Conservation (phyloP, 2,329 filamentous ascomycete species). For the Fusarium oxysporum region DNA sequence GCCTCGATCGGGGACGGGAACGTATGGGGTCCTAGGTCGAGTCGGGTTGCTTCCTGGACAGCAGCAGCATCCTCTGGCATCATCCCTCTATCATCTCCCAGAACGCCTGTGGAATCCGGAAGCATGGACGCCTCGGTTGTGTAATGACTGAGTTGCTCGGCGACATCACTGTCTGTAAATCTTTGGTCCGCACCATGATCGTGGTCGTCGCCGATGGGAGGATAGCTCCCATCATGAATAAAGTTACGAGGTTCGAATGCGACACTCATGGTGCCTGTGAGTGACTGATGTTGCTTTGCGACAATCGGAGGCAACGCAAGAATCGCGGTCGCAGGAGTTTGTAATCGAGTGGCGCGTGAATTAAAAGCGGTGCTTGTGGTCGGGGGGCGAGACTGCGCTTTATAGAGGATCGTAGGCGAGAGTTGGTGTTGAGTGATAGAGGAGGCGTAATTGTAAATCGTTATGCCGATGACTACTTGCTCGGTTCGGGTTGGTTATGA, state of each 20-base stretch:
- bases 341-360: conserved; percentile 26
- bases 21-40: conserved; percentile 52
- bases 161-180: conserved; percentile 57
- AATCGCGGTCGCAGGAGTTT: conserved; percentile 21
- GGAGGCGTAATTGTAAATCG: conserved; percentile 9
- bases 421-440: neutral
- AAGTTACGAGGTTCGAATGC: conserved; percentile 64
- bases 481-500: conserved; percentile 28
- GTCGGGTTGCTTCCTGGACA: conserved; percentile 53
- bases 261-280: conserved; percentile 59
- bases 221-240: conserved; percentile 61
- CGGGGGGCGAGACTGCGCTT: neutral
- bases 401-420: neutral
- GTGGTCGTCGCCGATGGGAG: conserved; percentile 59
- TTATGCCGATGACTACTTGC: conserved; percentile 22
- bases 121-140: conserved; percentile 54
- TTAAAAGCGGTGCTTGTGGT: neutral
- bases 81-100: conserved; percentile 51
- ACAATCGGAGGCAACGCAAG: conserved; percentile 25
- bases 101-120: conserved; percentile 52
- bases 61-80: conserved; percentile 54
- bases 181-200: conserved; percentile 56
- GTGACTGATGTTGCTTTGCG: conserved; percentile 19
- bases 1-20: conserved; percentile 53
- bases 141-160: conserved; percentile 58